A percentile compares a stretch with the other conserved stretches of the same genome.
Conservation (phyloP, 2,329 filamentous ascomycete genomes). For the Tolypocladium nubicola region DNA sequence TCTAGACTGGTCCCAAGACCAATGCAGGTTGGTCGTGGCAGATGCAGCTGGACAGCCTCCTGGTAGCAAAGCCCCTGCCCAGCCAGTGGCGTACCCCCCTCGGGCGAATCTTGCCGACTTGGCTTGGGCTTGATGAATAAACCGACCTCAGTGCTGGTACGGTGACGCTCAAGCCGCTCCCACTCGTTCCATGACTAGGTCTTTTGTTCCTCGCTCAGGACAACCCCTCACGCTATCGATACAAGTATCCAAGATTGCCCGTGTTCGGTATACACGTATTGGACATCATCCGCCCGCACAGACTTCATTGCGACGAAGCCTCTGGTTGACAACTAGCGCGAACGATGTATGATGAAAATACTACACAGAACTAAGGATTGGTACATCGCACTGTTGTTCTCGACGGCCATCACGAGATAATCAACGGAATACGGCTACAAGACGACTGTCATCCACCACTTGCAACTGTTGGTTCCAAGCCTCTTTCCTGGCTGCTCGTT, state of each 20-base stretch:
- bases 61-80: background rate
- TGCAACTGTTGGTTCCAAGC: background rate
- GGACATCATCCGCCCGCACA: background rate
- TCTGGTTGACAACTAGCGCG: background rate
- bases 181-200: too few relatives aligned
- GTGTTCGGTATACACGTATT: too few relatives aligned
- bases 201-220: too few relatives aligned
- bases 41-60: background rate
- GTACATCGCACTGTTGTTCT: background rate
- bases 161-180: too few relatives aligned
- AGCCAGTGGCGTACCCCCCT: background rate
- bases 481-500: background rate
- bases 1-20: background rate
- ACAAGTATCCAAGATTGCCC: too few relatives aligned
- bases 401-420: background rate
- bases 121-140: background rate
- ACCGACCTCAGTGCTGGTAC: too few relatives aligned
- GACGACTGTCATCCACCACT: background rate
- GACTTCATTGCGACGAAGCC: background rate
- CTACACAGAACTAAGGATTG: background rate
- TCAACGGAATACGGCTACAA: background rate
- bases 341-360: background rate
- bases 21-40: too few relatives aligned
- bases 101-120: slow-evolving; percentile 1
- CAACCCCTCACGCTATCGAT: too few relatives aligned